Evolutionary conservation across 2,329 filamentous ascomycete species (phyloP).

Genomic region (Phaeomoniella chlamydospora): DNA sequence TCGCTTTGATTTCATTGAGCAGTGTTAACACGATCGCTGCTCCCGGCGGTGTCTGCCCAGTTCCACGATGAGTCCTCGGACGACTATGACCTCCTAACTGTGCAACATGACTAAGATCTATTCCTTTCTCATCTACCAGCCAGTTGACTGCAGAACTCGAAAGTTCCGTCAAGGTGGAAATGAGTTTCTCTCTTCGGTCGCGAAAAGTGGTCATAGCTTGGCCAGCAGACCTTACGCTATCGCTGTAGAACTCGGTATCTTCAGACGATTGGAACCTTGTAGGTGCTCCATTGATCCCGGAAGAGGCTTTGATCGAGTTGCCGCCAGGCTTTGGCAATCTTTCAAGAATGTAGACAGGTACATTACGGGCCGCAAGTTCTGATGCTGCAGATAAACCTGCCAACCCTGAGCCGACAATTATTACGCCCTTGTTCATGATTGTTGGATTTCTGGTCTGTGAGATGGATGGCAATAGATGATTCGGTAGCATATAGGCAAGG

Average conservation of each 20-base stretch:
- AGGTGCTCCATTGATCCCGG: conserved; percentile 49
- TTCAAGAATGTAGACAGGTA: conserved; percentile 44
- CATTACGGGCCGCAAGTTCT: conserved; percentile 36
- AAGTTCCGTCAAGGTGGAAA: conserved; percentile 31
- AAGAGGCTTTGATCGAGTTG: conserved; percentile 54
- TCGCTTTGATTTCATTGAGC: conserved; percentile 34
- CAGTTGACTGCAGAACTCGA: conserved; percentile 40
- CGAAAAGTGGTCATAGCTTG: conserved; percentile 6
- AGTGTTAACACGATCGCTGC: conserved; percentile 43
- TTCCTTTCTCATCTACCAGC: conserved; percentile 40
- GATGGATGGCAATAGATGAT: background rate
- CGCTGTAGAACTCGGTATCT: conserved; percentile 29
- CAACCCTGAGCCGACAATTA: conserved; percentile 51
- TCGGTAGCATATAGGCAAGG: background rate
- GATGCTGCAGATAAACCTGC: conserved; percentile 47
- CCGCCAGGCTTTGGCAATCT: conserved; percentile 45
- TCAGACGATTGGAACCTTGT: conserved; percentile 38
- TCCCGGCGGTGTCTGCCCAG: conserved; percentile 41
- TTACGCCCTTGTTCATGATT: conserved; percentile 22
- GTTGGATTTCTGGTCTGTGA: background rate
- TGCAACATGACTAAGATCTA: conserved; percentile 45
- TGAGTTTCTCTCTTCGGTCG: conserved; percentile 25
- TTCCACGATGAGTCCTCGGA: conserved; percentile 43
- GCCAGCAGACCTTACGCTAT: conserved; percentile 45
- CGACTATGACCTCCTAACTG: conserved; percentile 45